Evolutionary conservation across 2,329 filamentous ascomycete species (phyloP).

Genomic region (Juglanconis oblonga): DNA sequence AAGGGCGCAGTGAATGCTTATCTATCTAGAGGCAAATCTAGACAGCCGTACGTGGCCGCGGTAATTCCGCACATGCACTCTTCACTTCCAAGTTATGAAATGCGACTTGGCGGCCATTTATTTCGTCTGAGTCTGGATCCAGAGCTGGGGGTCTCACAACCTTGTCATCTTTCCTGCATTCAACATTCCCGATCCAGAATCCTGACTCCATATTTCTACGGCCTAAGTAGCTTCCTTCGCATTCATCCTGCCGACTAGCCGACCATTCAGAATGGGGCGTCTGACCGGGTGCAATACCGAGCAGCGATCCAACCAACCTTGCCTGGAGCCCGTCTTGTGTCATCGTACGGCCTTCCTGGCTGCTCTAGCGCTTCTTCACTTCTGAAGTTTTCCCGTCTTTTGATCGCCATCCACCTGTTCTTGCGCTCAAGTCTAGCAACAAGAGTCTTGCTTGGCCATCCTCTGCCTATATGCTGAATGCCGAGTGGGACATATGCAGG

Average conservation of each 20-base stretch:
- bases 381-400: neutral
- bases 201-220: neutral
- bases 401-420: neutral
- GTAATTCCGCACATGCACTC: neutral
- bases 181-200: neutral
- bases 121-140: neutral
- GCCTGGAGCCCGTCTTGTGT: neutral
- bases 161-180: constrained; percentile 1
- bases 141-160: neutral
- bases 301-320: neutral
- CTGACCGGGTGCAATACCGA: neutral
- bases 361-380: neutral
- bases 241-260: neutral
- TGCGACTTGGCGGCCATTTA: neutral
- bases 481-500: neutral
- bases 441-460: neutral
- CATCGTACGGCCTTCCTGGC: neutral
- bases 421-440: neutral
- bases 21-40: constrained; percentile 3
- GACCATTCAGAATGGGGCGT: neutral
- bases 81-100: neutral
- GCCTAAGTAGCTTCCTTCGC: neutral
- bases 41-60: neutral
- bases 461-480: neutral
- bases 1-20: neutral